Base-by-base conservation (phyloP, 208 protist species). In the Zelonia costaricensis region DNA sequence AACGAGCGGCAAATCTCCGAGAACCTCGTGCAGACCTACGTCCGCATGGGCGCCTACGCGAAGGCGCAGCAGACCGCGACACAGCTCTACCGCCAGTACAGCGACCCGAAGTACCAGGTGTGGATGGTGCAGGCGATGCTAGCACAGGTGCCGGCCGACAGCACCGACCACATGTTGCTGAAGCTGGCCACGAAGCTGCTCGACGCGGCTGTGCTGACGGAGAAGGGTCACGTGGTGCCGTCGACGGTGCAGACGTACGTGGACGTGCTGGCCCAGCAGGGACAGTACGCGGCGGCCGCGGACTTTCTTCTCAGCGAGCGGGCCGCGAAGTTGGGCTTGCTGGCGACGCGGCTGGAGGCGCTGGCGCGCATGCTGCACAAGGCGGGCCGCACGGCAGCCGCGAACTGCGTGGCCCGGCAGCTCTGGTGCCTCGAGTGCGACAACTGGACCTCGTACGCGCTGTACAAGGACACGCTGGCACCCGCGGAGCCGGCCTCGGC, bases 41-140 rank as follows among this genome's bases (percentile, higher is more conserved):
- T 78, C 9, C 77, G 89, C 46, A 88, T 93, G 82, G 86, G 86
- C 2, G 74, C 76, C 36, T 95, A 86, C 77, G 68, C 74, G 15
- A 79, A 76, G 62, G 81, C 69, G 27, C 89, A 93, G 60, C 62
- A 80, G 42, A 78, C 51, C 6, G 80, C 89, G 10, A 76, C 73
- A 27, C 76, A 82, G 51, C 78, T 93, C 10, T 77, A 88, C 53
- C 83, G 82, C 13, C 65, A 76, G 56, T 81, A 80, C 76, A 76
- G 45, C 27, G 72, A 89, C 58, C 67, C 76, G 25, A 76, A 80
- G 30, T 88, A 95, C 66, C 86, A 88, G 42, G 77, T 91, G 51
- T 95, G 90, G 86, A 69, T 82, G 42, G 82, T 95, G 54, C 83
- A 93, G 76, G 81, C 82, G 20, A 86, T 76, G 57, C 73, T 93